Evolutionary conservation across 148 eudicot species (phyloP).

Genomic region (Pharnaceum exiguum): DNA sequence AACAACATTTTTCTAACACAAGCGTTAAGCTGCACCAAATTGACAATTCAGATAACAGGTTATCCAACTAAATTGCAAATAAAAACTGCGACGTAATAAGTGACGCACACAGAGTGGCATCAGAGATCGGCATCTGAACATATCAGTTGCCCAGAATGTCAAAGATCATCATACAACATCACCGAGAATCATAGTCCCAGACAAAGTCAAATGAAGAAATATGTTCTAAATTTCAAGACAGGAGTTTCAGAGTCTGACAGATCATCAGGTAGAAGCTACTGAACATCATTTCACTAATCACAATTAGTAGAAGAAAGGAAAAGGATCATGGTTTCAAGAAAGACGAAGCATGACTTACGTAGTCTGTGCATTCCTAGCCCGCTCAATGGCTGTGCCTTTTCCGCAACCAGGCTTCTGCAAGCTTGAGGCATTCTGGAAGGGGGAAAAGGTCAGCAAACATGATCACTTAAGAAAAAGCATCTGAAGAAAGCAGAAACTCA

Average conservation of each 20-base stretch:
- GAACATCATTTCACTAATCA: background rate
- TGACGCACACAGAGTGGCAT: too few relatives aligned
- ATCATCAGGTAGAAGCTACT: background rate
- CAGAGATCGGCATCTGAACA: background rate
- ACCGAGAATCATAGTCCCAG: background rate
- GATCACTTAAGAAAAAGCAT: background rate
- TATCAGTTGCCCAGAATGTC: background rate
- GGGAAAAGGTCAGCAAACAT: constrained; percentile 12
- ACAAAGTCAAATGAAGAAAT: constrained; percentile 1
- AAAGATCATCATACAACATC: background rate
- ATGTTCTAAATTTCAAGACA: background rate
- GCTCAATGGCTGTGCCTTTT: constrained; percentile 91
- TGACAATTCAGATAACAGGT: too few relatives aligned
- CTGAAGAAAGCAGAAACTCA: constrained; percentile 1
- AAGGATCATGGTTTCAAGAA: background rate
- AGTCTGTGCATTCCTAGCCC: constrained; percentile 84
- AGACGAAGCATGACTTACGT: constrained; percentile 53
- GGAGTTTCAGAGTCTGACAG: background rate
- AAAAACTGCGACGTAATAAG: too few relatives aligned
- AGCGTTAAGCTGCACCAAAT: too few relatives aligned
- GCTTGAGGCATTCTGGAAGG: constrained; percentile 56
- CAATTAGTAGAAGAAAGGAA: background rate
- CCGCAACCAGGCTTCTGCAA: constrained; percentile 92
- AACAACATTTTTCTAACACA: too few relatives aligned
- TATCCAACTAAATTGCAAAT: too few relatives aligned